Evolutionary conservation across 495 filamentous ascomycete genomes (phyloP), one percentile per base, ranked within the genome.

Genomic region (Daldinia loculata): DNA sequence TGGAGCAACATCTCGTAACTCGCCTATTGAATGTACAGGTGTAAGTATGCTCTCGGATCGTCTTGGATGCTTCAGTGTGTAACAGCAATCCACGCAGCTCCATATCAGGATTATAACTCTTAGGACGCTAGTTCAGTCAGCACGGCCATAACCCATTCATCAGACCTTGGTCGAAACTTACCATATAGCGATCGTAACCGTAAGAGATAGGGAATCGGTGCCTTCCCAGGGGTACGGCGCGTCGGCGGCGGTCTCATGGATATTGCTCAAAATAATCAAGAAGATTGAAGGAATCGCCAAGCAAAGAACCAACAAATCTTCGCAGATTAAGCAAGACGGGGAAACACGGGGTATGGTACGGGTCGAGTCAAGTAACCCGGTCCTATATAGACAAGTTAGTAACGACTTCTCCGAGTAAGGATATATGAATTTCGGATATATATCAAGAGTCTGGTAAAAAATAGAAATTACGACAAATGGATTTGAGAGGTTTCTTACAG

Each of bases 21-120:
- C 71, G 38, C 34, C 59, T n/a, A 48, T 26, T 32, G 67, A 67
- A 48, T 70, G 63, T 30, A 61, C n/a, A 32, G 56, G 53, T 2
- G 71, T 30, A 0, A 55, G n/a, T 36, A 53, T 29, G 3, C 50
- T 57, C 30, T 55, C 67, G 11, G 39, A 52, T 14, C 43, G 66
- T 11, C 71, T 67, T 3, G 63, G 63, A 8, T 41, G 62, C 14
- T 59, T 67, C 27, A 56, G 52, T 11, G 38, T 30, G 39, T 50
- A 60, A 32, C 67, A 74, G 27, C 71, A 74, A 34, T 64, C 67
- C 38, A 64, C 67, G 26, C 58, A 74, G 24, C 71, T 71, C 71
- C 71, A 74, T 14, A 67, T 41, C 17, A 74, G 26, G 15, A 74
- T 50, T 11, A 74, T 0, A 5, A 64, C 63, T 56, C 71, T 63